These are phyloP conservation scores for Heterobasidion parviporum DNA, from an alignment of 1,284 basidiomycete species.

Conservation along the genomic window DNA sequence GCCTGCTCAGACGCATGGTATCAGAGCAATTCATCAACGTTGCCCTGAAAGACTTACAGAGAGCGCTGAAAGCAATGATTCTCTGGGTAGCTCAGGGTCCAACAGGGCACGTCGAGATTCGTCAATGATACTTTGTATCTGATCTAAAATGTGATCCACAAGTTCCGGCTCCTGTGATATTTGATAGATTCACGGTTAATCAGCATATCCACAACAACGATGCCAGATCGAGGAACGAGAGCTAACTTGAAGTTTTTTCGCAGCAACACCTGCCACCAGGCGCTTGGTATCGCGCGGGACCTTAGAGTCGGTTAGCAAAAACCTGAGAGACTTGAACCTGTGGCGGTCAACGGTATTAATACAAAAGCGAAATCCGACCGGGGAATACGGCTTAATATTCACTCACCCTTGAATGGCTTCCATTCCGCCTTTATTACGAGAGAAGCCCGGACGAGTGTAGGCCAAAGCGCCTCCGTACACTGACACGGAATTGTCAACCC, in stretches of 20 bases:
- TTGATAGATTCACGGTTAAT: slow-evolving; percentile 9
- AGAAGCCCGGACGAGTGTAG: slow-evolving; percentile 80
- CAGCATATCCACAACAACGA: slow-evolving; percentile 5
- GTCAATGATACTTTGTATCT: slow-evolving; percentile 79
- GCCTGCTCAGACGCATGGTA: slow-evolving; percentile 33
- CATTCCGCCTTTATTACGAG: slow-evolving; percentile 68
- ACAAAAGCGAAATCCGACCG: slow-evolving; percentile 4
- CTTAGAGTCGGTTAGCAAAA: slow-evolving; percentile 90
- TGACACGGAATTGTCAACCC: slow-evolving; percentile 94
- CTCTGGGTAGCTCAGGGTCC: slow-evolving; percentile 63
- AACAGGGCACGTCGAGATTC: slow-evolving; percentile 72
- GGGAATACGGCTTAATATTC: slow-evolving; percentile 6
- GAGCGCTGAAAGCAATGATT: slow-evolving; percentile 49
- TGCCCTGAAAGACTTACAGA: slow-evolving; percentile 38
- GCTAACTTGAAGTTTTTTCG: slow-evolving; percentile 60
- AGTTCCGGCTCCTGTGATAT: slow-evolving; percentile 65
- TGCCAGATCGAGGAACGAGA: background rate
- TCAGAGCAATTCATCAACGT: slow-evolving; percentile 1
- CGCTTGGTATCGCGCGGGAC: slow-evolving; percentile 92
- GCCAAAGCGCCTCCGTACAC: slow-evolving; percentile 91
- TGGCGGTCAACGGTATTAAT: slow-evolving; percentile 2
- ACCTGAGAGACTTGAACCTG: slow-evolving; percentile 63
- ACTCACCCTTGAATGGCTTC: slow-evolving; percentile 78
- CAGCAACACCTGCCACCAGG: slow-evolving; percentile 83
- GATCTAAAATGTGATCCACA: slow-evolving; percentile 64